phyloP scores from a whole-genome alignment of 2,329 filamentous ascomycete genomes.

The Fusarium sp. region DNA sequence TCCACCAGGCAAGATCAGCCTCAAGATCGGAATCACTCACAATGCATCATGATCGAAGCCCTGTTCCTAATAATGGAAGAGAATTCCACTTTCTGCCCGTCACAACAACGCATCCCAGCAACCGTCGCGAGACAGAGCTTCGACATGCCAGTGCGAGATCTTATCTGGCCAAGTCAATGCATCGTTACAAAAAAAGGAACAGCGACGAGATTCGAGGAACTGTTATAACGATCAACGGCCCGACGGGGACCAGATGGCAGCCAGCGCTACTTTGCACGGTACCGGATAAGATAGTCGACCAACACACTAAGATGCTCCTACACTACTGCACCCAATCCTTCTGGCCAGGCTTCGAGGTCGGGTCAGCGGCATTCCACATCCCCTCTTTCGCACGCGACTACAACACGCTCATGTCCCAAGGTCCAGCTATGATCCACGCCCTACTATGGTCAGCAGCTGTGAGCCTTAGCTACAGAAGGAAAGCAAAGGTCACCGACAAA shows the following conservation, averaged over 20 bases:
- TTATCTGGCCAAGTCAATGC: conserved; percentile 2
- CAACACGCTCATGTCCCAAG: conserved; percentile 10
- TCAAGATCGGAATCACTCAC: fast-evolving
- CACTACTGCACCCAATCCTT: conserved; percentile 16
- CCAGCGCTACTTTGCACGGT: background rate
- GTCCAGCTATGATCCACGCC: conserved; percentile 2
- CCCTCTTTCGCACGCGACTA: conserved; percentile 8
- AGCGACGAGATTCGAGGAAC: fast-evolving
- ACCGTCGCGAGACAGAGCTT: conserved; percentile 11
- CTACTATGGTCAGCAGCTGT: conserved; percentile 14
- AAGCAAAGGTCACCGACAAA: background rate
- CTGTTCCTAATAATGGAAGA: fast-evolving
- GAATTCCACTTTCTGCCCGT: background rate
- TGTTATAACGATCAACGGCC: background rate
- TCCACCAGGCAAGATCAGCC: background rate
- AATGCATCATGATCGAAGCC: fast-evolving
- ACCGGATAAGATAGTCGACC: background rate
- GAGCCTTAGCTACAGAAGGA: background rate
- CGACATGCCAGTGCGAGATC: conserved; percentile 13
- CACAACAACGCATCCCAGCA: background rate
- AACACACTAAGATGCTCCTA: conserved; percentile 13
- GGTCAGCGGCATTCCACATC: conserved; percentile 4
- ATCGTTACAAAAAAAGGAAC: background rate
- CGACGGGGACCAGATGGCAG: no score
- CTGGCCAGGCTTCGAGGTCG: conserved; percentile 14